Evolutionary conservation across 2,329 filamentous ascomycete species (phyloP).

Genomic region (Fusarium continuum): DNA sequence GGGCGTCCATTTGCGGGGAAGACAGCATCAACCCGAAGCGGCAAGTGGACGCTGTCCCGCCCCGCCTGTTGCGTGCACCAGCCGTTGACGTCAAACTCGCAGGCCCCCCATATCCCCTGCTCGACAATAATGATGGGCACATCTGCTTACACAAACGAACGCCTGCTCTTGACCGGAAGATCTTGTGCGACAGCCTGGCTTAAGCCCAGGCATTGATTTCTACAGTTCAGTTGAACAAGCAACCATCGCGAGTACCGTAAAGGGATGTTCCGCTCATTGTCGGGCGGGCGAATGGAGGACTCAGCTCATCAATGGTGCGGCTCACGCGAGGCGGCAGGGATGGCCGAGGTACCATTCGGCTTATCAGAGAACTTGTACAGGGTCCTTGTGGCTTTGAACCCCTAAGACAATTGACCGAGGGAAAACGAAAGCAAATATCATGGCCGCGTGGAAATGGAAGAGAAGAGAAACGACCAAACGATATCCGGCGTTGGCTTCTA

Average conservation of each 20-base stretch:
- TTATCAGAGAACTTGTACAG: slow-evolving; percentile 27
- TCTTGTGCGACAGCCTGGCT: slow-evolving; percentile 8
- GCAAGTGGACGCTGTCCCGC: slow-evolving; percentile 30
- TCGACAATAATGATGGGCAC: slow-evolving; percentile 9
- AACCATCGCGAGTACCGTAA: slow-evolving; percentile 22
- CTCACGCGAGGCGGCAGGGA: slow-evolving; percentile 17
- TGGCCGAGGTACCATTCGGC: slow-evolving; percentile 3
- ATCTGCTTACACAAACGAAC: slow-evolving; percentile 1
- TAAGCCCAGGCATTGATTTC: background rate
- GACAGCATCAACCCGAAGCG: slow-evolving; percentile 21
- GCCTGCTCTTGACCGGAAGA: slow-evolving; percentile 5
- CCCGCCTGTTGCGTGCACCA: slow-evolving; percentile 15
- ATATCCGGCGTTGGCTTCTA: background rate
- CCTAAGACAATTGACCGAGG: slow-evolving; percentile 16
- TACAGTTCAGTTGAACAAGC: background rate
- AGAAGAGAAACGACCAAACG: background rate
- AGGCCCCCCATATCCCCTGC: slow-evolving; percentile 8
- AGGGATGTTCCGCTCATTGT: slow-evolving; percentile 1
- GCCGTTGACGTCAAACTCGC: slow-evolving; percentile 34
- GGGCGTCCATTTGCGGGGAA: slow-evolving; percentile 34
- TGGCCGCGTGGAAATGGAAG: background rate
- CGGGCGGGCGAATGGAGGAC: background rate
- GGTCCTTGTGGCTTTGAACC: slow-evolving; percentile 28
- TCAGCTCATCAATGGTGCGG: background rate
- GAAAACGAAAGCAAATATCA: slow-evolving; percentile 21